Percentiles rank a stretch among this genome's conserved stretches.
Evolutionary conservation across 2,329 filamentous ascomycete genomes (phyloP).

Genomic region (Aplosporella prunicola): DNA sequence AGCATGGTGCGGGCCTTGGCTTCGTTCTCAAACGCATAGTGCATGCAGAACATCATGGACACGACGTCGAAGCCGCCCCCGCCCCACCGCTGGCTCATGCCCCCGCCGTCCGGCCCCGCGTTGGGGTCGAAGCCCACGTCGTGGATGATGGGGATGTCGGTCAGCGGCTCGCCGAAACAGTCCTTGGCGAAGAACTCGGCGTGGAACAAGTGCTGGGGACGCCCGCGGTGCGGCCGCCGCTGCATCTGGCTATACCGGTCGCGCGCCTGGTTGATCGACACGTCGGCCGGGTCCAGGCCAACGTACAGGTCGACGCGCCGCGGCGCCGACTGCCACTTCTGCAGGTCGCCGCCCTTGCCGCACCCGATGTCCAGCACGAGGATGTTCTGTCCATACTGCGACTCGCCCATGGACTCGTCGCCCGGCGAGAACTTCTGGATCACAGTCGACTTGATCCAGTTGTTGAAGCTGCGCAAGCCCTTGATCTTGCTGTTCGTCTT

Average conservation of each 20-base stretch:
- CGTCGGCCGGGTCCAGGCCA: constrained; percentile 82
- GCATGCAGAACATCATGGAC: constrained; percentile 99
- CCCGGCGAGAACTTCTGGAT: constrained; percentile 82
- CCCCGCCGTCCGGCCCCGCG: constrained; percentile 45
- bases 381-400: constrained; percentile 42
- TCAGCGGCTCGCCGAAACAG: constrained; percentile 78
- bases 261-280: constrained; percentile 82
- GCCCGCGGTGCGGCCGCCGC: constrained; percentile 42
- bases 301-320: constrained; percentile 88
- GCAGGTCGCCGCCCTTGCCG: constrained; percentile 89
- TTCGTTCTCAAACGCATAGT: constrained; percentile 94
- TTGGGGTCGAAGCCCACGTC: constrained; percentile 81
- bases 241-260: constrained; percentile 73
- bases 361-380: constrained; percentile 90
- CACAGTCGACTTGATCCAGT: constrained; percentile 96
- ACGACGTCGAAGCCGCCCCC: constrained; percentile 86
- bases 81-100: constrained; percentile 53
- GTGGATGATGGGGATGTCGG: constrained; percentile 68
- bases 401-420: constrained; percentile 23
- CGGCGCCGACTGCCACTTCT: constrained; percentile 94
- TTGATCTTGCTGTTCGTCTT: constrained; percentile 92
- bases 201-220: constrained; percentile 57
- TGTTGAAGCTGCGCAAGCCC: constrained; percentile 89
- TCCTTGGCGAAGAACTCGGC: constrained; percentile 86
- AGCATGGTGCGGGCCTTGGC: constrained; percentile 86